Base-by-base conservation (phyloP, 257 asterid genomes). In the Solanum sejunctum region DNA sequence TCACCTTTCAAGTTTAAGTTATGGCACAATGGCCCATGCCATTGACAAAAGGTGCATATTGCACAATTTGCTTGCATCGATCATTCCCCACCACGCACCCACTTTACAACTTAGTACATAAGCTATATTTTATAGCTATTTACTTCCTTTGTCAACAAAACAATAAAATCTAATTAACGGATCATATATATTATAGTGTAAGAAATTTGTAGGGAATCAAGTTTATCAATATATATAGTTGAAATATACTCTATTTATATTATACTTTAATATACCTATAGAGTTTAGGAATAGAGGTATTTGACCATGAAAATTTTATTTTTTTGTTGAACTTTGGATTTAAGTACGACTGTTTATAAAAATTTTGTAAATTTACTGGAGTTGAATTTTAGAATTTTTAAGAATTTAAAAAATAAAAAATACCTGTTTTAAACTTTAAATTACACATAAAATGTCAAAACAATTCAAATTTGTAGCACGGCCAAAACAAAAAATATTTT, bases 11-110 rank as follows among this genome's bases (percentile, higher is more conserved):
- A 90, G 91, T 83, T 23, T 66, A 51, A 83, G 85, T 83, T 58
- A 78, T 26, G 84, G 75, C 87, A 78, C 47, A 60, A 23, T 86
- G 88, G 90, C 85, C 90, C 92, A 77, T 83, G 75, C 86, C 89
- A 89, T 86, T 92, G 91, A 88, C 70, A 85, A 86, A 86, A 78
- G 39, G 86, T 32, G 36, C 36, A 32, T 32, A 32, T 32, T 32
- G 36, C 92, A 88, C 93, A 92, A 90, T 89, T 85, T 91, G 86
- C 91, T 91, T 91, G 88, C 88, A 70, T 18, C 20, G 11, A 63
- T 82, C 85, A 63, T 63, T 26, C 49, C 61, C 79, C 85, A 64
- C 9, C 43, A 79, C 84, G 5, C 43, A 79, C 84, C 90, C 87
- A 72, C 94, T 92, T 89, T 89, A 89, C 92, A 92, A 60, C 91